Base-by-base conservation (phyloP, 2,329 filamentous ascomycete genomes). In the Colletotrichum liaoningense region DNA sequence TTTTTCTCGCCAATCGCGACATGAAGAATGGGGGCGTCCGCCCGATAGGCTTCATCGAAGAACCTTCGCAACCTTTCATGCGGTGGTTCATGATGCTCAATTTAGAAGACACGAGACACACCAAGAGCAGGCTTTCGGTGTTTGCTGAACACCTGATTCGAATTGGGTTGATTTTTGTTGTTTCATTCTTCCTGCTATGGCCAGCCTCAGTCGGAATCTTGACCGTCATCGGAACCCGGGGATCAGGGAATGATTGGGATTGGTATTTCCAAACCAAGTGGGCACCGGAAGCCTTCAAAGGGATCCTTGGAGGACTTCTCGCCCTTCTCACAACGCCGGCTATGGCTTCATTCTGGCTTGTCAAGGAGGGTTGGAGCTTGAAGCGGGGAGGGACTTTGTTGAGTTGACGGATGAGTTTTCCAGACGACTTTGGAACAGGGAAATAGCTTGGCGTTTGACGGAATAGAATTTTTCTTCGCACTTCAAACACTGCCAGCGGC, bases 261-360 rank as follows among this genome's bases (percentile, higher is more conserved):
- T 88, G 83, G 79, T 81, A 80, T 11, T 89, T 83, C 64, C 58
- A 78, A 24, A 76, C 79, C 19, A 78, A 77, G 46, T 89, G 87
- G 87, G 79, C 81, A 67, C 87, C 87, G 9, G 80, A 87, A 75
- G 76, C 86, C 35, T 89, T 88, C 80, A 89, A 89, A 80, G 79
- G 84, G 12, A 77, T 88, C 16, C 81, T 87, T 46, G 87, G 87
- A 14, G 87, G 82, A 7, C 73, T 86, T 54, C 79, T 88, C 33
- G 86, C 84, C 7, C 74, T 88, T 58, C 64, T 88, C 55, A 85
- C 84, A 54, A 87, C 87, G 58, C 88, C 88, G 1, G 75, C 81
- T 9, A 86, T 88, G 80, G 85, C 84, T 46, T 76, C 82, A 24
- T 87, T 88, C 72, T 89, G 88, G 88, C 79, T 89, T 49, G 78